Evolutionary conservation across 768 basidiomycete genomes (phyloP).

Genomic region (Suillus hirtellus): DNA sequence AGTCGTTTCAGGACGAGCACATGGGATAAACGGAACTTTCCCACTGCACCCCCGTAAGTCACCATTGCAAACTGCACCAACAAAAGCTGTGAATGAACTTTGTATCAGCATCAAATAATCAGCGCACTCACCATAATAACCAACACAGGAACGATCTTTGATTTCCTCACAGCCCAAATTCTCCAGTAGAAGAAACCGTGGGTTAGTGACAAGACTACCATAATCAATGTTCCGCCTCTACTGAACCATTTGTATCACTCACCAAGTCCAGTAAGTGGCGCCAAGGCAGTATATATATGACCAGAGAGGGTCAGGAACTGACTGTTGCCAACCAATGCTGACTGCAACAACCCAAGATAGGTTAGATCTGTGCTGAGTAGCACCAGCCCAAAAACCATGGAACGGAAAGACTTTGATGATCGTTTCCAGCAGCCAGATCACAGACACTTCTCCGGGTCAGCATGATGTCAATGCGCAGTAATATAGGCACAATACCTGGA

Average conservation of each 20-base stretch:
- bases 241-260: background rate
- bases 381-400: conserved; percentile 15
- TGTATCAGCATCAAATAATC: background rate
- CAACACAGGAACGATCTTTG: background rate
- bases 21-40: background rate
- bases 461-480: background rate
- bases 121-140: conserved; percentile 21
- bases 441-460: conserved; percentile 12
- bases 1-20: background rate
- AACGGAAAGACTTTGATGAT: conserved; percentile 18
- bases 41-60: conserved; percentile 11
- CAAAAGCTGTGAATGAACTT: conserved; percentile 18
- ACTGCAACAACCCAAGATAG: conserved; percentile 15
- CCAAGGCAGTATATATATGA: conserved; percentile 9
- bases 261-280: conserved; percentile 21
- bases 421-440: conserved; percentile 19
- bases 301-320: conserved; percentile 13
- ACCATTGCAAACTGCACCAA: conserved; percentile 24
- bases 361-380: conserved; percentile 1
- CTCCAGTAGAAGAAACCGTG: conserved; percentile 28
- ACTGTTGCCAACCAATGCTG: conserved; percentile 5
- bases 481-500: conserved; percentile 14
- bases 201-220: conserved; percentile 16
- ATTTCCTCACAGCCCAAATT: conserved; percentile 16
- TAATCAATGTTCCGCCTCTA: background rate